These are phyloP conservation scores for Salix caprea DNA, from an alignment of 345 rosid genomes.

Conservation along the genomic window DNA sequence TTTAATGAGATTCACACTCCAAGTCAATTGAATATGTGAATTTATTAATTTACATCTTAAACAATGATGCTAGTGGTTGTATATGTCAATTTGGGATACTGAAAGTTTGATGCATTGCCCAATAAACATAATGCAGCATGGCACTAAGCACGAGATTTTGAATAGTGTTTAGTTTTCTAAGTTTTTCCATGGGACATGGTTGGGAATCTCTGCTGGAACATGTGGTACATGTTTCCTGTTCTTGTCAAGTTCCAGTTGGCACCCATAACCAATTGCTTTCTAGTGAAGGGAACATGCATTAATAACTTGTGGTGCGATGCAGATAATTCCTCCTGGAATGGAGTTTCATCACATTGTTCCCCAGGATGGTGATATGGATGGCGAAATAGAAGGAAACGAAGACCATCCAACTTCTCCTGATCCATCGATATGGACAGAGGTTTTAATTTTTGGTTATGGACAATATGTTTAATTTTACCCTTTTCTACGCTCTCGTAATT, in stretches of 20 bases:
- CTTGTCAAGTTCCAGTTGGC: background rate
- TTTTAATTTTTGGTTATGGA: constrained; percentile 19
- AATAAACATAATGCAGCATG: background rate
- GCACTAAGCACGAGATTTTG: background rate
- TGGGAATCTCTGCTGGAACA: background rate
- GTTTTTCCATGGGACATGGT: background rate
- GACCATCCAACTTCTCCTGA: constrained; percentile 80
- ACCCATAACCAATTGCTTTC: background rate
- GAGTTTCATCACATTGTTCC: constrained; percentile 96
- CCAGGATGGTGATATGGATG: constrained; percentile 86
- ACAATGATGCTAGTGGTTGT: background rate
- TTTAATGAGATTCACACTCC: background rate
- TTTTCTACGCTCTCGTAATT: background rate
- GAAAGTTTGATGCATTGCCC: background rate
- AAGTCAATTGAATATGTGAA: background rate
- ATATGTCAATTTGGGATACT: background rate
- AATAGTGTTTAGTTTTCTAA: background rate
- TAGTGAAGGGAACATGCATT: background rate
- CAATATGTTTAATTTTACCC: background rate
- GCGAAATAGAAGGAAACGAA: constrained; percentile 81
- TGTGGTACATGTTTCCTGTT: background rate
- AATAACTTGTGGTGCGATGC: constrained; percentile 22
- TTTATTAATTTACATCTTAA: background rate
- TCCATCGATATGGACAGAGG: constrained; percentile 95
- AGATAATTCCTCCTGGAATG: constrained; percentile 99